phyloP scores from a whole-genome alignment of 108 stramenopile genomes.

The Tribonema minus region DNA sequence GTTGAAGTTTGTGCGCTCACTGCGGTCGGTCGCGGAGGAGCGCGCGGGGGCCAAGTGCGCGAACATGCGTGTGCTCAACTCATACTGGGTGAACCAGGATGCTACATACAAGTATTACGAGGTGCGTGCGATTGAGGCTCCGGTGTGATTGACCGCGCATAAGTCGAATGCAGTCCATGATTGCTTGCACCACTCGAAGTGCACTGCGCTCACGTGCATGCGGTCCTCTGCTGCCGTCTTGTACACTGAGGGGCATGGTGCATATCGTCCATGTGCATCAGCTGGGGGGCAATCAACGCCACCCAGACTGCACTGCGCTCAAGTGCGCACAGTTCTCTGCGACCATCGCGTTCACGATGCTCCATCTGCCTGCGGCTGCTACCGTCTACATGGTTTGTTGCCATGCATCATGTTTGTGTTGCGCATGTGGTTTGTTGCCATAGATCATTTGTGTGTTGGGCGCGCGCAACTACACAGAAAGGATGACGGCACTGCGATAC shows the following conservation, averaged over 20 bases:
- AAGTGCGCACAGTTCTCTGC: too few relatives aligned
- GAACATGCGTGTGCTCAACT: constrained; percentile 98
- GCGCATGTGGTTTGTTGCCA: too few relatives aligned
- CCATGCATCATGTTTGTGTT: too few relatives aligned
- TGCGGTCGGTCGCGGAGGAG: constrained; percentile 97
- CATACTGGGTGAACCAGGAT: constrained; percentile 99
- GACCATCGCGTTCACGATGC: too few relatives aligned
- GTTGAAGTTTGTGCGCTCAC: constrained; percentile 95
- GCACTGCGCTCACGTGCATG: background rate
- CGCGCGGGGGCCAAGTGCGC: constrained; percentile 89
- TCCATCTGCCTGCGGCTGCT: too few relatives aligned
- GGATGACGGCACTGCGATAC: background rate
- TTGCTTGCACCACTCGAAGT: background rate
- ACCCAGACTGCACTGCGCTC: too few relatives aligned
- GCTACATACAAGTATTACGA: constrained; percentile 99
- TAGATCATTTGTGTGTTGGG: too few relatives aligned
- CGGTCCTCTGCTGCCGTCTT: background rate
- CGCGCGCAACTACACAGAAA: too few relatives aligned
- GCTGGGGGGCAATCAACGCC: too few relatives aligned
- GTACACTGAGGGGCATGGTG: too few relatives aligned
- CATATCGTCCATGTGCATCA: too few relatives aligned
- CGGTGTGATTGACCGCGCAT: background rate
- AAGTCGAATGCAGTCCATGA: background rate
- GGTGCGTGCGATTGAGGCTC: constrained; percentile 42
- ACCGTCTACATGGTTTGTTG: too few relatives aligned